Percentiles rank a stretch among this genome's conserved stretches.
Conservation (phyloP, 495 filamentous ascomycete species). For the Penicillium lividum region DNA sequence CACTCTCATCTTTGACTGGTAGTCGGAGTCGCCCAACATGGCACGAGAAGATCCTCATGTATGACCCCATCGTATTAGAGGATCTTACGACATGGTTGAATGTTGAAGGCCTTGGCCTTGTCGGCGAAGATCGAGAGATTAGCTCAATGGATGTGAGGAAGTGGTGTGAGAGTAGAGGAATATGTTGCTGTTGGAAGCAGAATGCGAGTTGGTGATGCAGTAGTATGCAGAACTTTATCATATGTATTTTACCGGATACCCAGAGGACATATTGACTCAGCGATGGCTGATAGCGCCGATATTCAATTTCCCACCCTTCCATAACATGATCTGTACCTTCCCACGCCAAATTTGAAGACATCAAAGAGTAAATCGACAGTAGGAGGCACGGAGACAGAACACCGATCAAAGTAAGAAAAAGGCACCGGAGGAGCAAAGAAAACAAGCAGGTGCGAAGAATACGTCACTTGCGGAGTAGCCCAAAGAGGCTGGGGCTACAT, state of each 20-base stretch:
- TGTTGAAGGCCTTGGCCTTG: slow-evolving; percentile 59
- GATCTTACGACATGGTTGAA: slow-evolving; percentile 87
- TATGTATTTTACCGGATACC: background rate
- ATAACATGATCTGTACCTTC: background rate
- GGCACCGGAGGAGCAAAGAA: no score
- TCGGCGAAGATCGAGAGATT: slow-evolving; percentile 68
- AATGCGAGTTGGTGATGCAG: slow-evolving; percentile 20
- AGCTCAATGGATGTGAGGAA: slow-evolving; percentile 60
- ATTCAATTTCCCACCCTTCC: background rate
- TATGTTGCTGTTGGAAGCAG: slow-evolving; percentile 62
- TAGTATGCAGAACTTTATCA: background rate
- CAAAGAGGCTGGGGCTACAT: no score
- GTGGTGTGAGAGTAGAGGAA: slow-evolving; percentile 83
- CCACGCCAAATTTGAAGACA: background rate
- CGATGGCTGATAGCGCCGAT: background rate
- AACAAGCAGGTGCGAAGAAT: no score
- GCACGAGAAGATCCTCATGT: slow-evolving; percentile 91
- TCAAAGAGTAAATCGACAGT: background rate
- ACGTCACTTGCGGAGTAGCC: no score
- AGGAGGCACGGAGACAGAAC: no score
- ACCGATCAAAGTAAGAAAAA: no score
- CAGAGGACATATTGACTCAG: background rate
- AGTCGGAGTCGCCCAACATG: slow-evolving; percentile 55
- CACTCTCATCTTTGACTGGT: slow-evolving; percentile 5
- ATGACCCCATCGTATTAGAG: slow-evolving; percentile 88